These are phyloP conservation scores for Trichoderma asperelloides DNA, from an alignment of 495 filamentous ascomycete species.

Conservation along the genomic window DNA sequence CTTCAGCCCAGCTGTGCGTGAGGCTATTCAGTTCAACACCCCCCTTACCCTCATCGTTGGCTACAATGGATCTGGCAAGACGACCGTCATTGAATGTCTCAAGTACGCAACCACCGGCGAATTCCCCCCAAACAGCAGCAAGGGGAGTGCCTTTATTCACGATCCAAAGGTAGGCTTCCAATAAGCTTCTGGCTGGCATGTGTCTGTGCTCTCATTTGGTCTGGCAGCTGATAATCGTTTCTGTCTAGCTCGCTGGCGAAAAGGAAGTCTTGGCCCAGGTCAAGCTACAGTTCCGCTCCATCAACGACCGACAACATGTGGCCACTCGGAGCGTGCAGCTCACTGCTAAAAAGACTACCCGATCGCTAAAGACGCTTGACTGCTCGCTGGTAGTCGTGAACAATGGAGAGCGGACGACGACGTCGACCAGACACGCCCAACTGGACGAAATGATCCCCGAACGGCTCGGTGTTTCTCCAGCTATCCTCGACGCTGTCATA, in stretches of 20 bases:
- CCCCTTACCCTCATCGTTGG: conserved; percentile 94
- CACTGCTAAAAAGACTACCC: conserved; percentile 69
- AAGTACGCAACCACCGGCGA: conserved; percentile 97
- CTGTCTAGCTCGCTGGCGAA: conserved; percentile 62
- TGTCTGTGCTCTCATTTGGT: background rate
- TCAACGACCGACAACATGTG: conserved; percentile 66
- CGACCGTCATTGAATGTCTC: conserved; percentile 98
- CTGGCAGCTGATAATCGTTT: background rate
- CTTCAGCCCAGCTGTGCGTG: conserved; percentile 66
- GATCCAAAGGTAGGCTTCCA: conserved; percentile 65
- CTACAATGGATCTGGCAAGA: conserved; percentile 95
- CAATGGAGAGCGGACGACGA: conserved; percentile 67
- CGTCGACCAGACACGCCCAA: conserved; percentile 71
- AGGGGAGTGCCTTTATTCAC: conserved; percentile 90
- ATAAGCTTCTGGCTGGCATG: background rate
- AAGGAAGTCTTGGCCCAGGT: conserved; percentile 88
- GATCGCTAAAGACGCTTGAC: conserved; percentile 71
- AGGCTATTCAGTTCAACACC: conserved; percentile 83
- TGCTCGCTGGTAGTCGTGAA: conserved; percentile 62
- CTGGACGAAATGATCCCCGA: conserved; percentile 76
- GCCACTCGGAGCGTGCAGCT: conserved; percentile 75
- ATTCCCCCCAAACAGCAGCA: conserved; percentile 77
- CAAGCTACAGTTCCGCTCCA: conserved; percentile 75
- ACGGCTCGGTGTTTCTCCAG: conserved; percentile 81
- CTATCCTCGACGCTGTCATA: conserved; percentile 86